phyloP scores from a whole-genome alignment of 23 red algal genomes.

The Agarophyton chilense region DNA sequence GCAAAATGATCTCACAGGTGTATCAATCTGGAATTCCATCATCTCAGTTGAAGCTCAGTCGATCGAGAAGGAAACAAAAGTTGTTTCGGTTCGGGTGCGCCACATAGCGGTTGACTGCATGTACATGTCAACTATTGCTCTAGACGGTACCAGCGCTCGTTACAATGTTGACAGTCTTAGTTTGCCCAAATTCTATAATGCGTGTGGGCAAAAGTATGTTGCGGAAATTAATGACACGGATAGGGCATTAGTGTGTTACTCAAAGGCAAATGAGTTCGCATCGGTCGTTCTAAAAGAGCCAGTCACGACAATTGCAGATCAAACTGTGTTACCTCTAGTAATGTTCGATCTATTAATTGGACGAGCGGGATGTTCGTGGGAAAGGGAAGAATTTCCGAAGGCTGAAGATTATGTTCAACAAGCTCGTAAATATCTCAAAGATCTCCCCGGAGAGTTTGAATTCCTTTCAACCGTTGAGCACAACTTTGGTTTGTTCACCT shows the following conservation, averaged over 20 bases:
- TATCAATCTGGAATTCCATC: constrained; percentile 73
- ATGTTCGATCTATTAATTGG: constrained; percentile 76
- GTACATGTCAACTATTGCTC: constrained; percentile 52
- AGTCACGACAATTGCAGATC: neutral
- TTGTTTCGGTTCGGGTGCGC: constrained; percentile 32
- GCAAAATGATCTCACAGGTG: constrained; percentile 35
- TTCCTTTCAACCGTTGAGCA: constrained; percentile 68
- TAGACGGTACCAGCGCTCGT: constrained; percentile 71
- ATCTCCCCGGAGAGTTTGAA: constrained; percentile 59
- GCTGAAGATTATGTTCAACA: constrained; percentile 54
- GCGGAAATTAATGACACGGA: constrained; percentile 51
- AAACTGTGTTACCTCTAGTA: constrained; percentile 15
- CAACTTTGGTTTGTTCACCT: constrained; percentile 70
- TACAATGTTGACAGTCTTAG: constrained; percentile 74
- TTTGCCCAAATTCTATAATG: constrained; percentile 71
- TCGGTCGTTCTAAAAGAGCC: constrained; percentile 21
- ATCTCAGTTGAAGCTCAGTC: constrained; percentile 43
- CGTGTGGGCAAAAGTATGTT: constrained; percentile 63
- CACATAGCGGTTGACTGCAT: constrained; percentile 73
- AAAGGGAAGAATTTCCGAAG: constrained; percentile 29
- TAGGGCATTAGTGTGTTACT: constrained; percentile 47
- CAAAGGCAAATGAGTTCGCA: constrained; percentile 59
- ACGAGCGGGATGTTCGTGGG: constrained; percentile 72
- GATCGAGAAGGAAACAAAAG: constrained; percentile 28
- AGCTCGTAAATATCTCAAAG: constrained; percentile 34